Evolutionary conservation across 768 basidiomycete species (phyloP).

Genomic region (Lactifluus rugatus): DNA sequence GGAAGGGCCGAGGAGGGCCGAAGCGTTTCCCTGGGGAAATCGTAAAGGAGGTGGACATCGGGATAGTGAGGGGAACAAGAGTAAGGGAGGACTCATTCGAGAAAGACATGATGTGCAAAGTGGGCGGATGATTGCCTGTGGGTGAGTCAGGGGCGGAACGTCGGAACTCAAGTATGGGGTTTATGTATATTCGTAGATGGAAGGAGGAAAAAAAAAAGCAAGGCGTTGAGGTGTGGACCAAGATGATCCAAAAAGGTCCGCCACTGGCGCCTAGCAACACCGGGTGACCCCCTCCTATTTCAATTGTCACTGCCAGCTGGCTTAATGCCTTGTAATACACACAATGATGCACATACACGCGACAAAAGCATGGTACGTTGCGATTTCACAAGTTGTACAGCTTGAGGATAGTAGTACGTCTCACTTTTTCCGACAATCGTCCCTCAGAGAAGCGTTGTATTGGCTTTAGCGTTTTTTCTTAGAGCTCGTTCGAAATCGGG

Average conservation of each 20-base stretch:
- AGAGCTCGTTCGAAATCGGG: too few species aligned
- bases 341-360: neutral
- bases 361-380: neutral
- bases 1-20: conserved; percentile 45
- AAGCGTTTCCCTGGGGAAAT: conserved; percentile 1
- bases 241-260: too few species aligned
- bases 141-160: neutral
- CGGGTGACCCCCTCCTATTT: neutral
- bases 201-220: neutral
- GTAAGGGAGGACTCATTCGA: conserved; percentile 1
- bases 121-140: neutral
- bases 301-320: neutral
- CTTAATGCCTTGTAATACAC: neutral
- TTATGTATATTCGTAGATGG: conserved; percentile 2
- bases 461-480: too few species aligned
- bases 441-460: too few species aligned
- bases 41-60: neutral
- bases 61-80: neutral
- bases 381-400: neutral
- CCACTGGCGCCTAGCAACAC: neutral
- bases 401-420: too few species aligned
- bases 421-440: too few species aligned
- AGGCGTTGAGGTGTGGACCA: too few species aligned
- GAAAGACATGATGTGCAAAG: neutral
- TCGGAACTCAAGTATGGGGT: neutral